These are phyloP conservation scores for Citrus trifoliata DNA, from an alignment of 345 rosid species.

Conservation along the genomic window DNA sequence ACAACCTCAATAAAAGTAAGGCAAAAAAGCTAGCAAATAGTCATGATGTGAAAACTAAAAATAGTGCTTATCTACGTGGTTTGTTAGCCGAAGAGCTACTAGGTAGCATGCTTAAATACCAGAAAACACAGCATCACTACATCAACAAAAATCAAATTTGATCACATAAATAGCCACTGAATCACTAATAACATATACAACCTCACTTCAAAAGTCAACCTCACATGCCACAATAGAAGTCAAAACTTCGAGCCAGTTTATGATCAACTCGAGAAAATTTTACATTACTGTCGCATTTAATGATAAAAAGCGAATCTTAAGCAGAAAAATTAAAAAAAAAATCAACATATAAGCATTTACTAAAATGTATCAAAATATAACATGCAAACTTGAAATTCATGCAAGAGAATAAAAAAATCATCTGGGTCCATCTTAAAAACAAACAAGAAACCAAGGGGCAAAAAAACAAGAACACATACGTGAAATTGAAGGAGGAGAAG, in stretches of 20 bases:
- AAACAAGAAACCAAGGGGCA: neutral
- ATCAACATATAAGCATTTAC: neutral
- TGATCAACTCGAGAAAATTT: neutral
- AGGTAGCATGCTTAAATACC: neutral
- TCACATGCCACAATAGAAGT: neutral
- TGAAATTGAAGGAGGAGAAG: constrained; percentile 44
- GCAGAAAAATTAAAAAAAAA: neutral
- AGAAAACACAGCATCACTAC: neutral
- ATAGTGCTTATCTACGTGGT: neutral
- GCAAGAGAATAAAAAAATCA: constrained; percentile 9
- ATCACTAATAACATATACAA: neutral
- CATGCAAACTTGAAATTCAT: neutral
- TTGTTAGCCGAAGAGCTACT: neutral
- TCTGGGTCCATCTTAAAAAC: neutral
- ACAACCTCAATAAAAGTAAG: neutral
- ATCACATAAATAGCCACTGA: neutral
- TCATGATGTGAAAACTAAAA: neutral
- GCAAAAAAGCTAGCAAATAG: neutral
- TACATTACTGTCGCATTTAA: neutral
- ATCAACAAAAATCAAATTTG: neutral
- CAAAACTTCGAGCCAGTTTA: neutral
- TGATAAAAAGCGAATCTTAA: neutral
- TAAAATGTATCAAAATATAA: neutral
- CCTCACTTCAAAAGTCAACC: constrained; percentile 2
- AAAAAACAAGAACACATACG: constrained; percentile 12